phyloP scores from a whole-genome alignment of 2,329 filamentous ascomycete species.

The Corniculantispora saksenae region DNA sequence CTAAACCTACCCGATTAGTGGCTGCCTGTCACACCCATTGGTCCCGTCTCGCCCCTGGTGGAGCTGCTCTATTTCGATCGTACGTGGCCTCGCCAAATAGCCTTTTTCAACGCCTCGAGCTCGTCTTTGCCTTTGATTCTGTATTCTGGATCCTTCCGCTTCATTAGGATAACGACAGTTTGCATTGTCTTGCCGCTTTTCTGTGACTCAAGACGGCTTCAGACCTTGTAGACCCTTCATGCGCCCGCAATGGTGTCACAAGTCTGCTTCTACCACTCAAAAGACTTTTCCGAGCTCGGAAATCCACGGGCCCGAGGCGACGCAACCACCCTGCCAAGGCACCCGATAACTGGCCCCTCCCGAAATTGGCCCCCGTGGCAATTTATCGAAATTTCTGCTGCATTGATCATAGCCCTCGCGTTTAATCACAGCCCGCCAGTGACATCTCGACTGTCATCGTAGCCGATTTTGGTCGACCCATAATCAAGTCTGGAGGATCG shows the following conservation, averaged over 20 bases:
- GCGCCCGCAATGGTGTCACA: too few relatives aligned
- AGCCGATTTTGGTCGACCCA: background rate
- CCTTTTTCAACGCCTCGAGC: background rate
- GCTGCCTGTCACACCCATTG: background rate
- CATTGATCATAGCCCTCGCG: background rate
- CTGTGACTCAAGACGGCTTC: background rate
- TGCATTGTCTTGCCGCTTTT: background rate
- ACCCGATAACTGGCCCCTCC: background rate
- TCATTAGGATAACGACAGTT: background rate
- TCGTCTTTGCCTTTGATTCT: background rate
- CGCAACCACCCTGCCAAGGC: background rate
- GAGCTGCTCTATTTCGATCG: background rate
- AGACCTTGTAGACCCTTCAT: background rate
- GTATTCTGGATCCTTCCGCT: background rate
- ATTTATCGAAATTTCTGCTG: background rate
- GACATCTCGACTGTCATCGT: background rate
- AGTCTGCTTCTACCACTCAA: background rate
- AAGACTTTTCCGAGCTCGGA: background rate
- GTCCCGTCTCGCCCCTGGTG: background rate
- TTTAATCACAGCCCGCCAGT: background rate
- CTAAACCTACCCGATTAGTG: conserved; percentile 14
- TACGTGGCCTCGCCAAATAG: conserved; percentile 12
- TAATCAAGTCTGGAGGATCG: background rate
- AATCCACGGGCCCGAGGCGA: background rate
- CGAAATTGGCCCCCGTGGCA: too few relatives aligned